These are phyloP conservation scores for Chaetomiaceae sp. DNA, from an alignment of 2,329 filamentous ascomycete species.

Conservation along the genomic window DNA sequence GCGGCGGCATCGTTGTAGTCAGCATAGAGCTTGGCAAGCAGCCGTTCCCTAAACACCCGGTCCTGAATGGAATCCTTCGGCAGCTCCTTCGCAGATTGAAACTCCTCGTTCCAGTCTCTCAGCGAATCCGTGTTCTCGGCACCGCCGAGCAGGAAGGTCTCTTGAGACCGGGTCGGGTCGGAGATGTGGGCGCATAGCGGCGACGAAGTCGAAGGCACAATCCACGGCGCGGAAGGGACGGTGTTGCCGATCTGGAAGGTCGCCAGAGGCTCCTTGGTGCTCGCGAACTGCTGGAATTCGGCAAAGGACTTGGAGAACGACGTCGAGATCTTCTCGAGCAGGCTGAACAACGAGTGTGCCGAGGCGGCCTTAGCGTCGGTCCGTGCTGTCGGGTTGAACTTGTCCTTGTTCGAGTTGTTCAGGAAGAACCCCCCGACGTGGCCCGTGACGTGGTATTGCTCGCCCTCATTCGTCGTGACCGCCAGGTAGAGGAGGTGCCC, in stretches of 20 bases:
- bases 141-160: conserved; percentile 83
- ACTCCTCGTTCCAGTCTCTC: conserved; percentile 98
- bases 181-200: conserved; percentile 64
- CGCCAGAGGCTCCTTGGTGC: conserved; percentile 76
- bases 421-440: conserved; percentile 95
- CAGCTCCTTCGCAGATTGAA: conserved; percentile 91
- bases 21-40: conserved; percentile 92
- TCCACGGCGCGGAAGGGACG: conserved; percentile 86
- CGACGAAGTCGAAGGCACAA: conserved; percentile 65
- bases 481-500: conserved; percentile 90
- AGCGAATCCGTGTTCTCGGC: conserved; percentile 91
- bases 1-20: conserved; percentile 96
- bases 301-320: conserved; percentile 74
- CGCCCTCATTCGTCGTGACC: conserved; percentile 85
- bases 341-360: conserved; percentile 77
- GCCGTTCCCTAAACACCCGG: conserved; percentile 86
- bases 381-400: conserved; percentile 86
- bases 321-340: conserved; percentile 73
- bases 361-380: conserved; percentile 69
- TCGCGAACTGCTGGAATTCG: conserved; percentile 76
- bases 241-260: conserved; percentile 96
- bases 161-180: conserved; percentile 84
- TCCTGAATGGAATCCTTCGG: conserved; percentile 93
- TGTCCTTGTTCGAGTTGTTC: conserved; percentile 91
- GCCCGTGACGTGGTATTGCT: conserved; percentile 88